Base-by-base conservation (phyloP, 2,329 filamentous ascomycete species). In the Pestalotiopsis sp. region DNA sequence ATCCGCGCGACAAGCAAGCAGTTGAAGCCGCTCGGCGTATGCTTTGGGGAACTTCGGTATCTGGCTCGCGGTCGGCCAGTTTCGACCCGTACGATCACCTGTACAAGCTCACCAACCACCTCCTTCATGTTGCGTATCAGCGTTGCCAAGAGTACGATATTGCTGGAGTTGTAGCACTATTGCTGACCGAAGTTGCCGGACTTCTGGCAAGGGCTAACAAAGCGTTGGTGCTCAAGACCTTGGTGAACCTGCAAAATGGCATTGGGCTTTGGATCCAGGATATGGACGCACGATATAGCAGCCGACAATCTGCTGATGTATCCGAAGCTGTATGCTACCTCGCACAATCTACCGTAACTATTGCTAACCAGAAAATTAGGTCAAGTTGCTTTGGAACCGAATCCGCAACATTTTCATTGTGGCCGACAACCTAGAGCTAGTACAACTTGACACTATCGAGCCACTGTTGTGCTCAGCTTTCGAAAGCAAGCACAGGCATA, bases 11-110 rank as follows among this genome's bases (percentile, higher is more conserved):
- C 72, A 83, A 84, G 6, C 87, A 90, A 70, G 87, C 89, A 12
- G 81, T 94, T 4, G 92, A 94, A 68, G 85, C 88, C 66, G 90
- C 89, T 66, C 85, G 88, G 64, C 87, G 88, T 64, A 85, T 85
- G n/a, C 81, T 95, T 0, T 94, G 91, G 91, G 89, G 89, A 3
- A 86, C 85, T 1, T 76, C 79, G 0, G 78, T 78, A 45, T 78
- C 80, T 0, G 82, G 81, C 1, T 75, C 80, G 2, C 82, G 82
- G 66, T 78, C 79, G 1, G 71, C 81, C 52, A 82, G 81, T 4
- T 86, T 83, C 69, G 87, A 94, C 73, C 89, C 91, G 0, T 93
- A 91, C 71, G 86, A 90, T 66, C 83, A 88, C 66, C 79, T 97
- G 0, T 92, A 94, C 75, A 85, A 84, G 58, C 84, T 91, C 14